Base-by-base conservation (phyloP, 306 rosid genomes). In the Lagenaria siceraria region DNA sequence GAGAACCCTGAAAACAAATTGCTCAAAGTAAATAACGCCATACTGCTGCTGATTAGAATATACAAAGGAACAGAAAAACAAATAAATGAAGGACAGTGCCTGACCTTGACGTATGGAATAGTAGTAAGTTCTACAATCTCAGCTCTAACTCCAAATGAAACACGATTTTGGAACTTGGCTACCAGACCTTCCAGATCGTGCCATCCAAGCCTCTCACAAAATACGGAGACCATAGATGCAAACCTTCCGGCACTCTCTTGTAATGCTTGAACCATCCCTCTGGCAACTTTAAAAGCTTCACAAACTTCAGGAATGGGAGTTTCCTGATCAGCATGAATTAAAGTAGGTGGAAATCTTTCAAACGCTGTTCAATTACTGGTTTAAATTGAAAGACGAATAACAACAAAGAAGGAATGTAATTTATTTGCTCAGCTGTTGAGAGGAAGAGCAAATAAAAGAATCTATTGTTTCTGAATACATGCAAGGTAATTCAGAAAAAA, bases 181-280 rank as follows among this genome's bases (percentile, higher is more conserved):
- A 95, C 97, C 83, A 95, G 75, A 80, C 97, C 96, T 86, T 92
- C 96, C 55, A 95, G 86, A 86, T 92, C 98, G 62, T 89, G 87
- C 98, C 98, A 95, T 36, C 97, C 97, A 82, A 92, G 96, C 88
- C 98, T 90, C 83, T 92, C 98, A 81, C 97, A 95, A 74, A 95
- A 95, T 79, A 88, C 89, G 70, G 97, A 79, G 77, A 95, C 97
- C 98, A 92, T 95, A 25, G 97, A 90, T 73, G 98, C 98, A 87
- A 95, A 92, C 88, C 97, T 92, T 80, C 98, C 98, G 52, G 97
- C 97, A 85, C 87, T 95, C 86, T 95, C 98, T 87, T 92, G 97
- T 84, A 95, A 87, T 75, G 92, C 90, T 87, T 95, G 97, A 52
- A 95, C 98, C 97, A 89, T 92, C 80, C 98, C 98, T 83, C 98